Evolutionary conservation across 257 asterid species (phyloP), one percentile per base, ranked within the genome.

Genomic region (Paraleonurus japonicus): DNA sequence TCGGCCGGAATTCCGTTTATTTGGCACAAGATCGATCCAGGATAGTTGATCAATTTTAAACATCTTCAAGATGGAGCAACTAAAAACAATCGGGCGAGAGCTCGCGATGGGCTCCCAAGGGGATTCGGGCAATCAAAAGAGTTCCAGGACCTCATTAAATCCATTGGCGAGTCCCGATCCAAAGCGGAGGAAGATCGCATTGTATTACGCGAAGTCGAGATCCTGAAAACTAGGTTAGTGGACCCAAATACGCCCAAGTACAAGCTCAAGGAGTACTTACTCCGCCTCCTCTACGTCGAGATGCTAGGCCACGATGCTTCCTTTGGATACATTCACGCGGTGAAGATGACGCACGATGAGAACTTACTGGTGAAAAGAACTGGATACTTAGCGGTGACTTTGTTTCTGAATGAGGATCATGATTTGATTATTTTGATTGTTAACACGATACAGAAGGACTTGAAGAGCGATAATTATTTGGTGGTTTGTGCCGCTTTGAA

Each of bases 221-320:
- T 85, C 70, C 89, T 95, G 4, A 95, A 95, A 65, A 61, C 86
- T 2, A 86, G 96, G 67, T 71, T 92, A 20, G 61, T 84, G 50
- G 88, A 81, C 69, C 98, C 97, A 0, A 96, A 87, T 53, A 92
- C 88, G 54, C 89, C 98, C 4, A 95, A 92, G 66, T 84, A 87
- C 81, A 92, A 92, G 85, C 88, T 95, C 76, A 95, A 92, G 74
- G 99, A 95, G 83, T 95, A 85, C 73, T 67, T 95, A 50, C 81
- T 95, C 47, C 89, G 98, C 48, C 89, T 92, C 53, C 83, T 92
- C 13, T 92, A 92, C 66, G 90, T 92, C n/a, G 96, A 92, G 81
- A 92, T 92, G 99, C 86, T 95, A 19, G 98, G 97, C 47, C 96
- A 92, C 71, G 99, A 95, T 45, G 97, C 99, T 0, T 92, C 99